Conservation (phyloP, 495 filamentous ascomycete species). For the Penicillium cinerascens region DNA sequence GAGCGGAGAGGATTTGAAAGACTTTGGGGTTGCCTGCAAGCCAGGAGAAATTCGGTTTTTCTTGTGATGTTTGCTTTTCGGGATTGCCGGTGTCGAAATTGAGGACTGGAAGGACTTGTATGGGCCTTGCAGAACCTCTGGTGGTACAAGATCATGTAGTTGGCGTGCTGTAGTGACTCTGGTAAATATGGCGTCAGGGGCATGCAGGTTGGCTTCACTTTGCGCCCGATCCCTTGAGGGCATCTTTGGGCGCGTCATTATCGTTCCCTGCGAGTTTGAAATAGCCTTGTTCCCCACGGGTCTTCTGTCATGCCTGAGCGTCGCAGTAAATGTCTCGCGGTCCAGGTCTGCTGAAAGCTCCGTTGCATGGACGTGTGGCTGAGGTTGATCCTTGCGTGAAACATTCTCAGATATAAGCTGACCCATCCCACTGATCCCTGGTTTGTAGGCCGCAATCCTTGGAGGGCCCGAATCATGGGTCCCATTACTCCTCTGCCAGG, state of each 20-base stretch:
- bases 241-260: neutral
- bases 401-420: neutral
- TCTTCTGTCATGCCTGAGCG: constrained; percentile 21
- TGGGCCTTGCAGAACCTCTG: neutral
- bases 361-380: neutral
- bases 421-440: neutral
- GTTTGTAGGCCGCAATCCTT: neutral
- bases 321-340: constrained; percentile 28
- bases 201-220: neutral
- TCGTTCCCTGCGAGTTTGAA: neutral
- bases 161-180: constrained; percentile 6
- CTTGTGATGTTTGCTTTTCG: neutral
- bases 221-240: neutral
- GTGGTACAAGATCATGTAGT: neutral
- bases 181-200: neutral
- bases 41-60: constrained; percentile 9
- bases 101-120: neutral
- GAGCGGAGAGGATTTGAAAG: constrained; percentile 36
- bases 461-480: neutral
- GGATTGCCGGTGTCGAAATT: neutral
- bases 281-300: neutral
- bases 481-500: constrained; percentile 18
- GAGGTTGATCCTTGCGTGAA: neutral
- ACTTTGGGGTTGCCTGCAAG: constrained; percentile 16
- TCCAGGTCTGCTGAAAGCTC: constrained; percentile 23